These are phyloP conservation scores for Aspergillus funiculosus DNA, from an alignment of 495 filamentous ascomycete species.

Conservation along the genomic window DNA sequence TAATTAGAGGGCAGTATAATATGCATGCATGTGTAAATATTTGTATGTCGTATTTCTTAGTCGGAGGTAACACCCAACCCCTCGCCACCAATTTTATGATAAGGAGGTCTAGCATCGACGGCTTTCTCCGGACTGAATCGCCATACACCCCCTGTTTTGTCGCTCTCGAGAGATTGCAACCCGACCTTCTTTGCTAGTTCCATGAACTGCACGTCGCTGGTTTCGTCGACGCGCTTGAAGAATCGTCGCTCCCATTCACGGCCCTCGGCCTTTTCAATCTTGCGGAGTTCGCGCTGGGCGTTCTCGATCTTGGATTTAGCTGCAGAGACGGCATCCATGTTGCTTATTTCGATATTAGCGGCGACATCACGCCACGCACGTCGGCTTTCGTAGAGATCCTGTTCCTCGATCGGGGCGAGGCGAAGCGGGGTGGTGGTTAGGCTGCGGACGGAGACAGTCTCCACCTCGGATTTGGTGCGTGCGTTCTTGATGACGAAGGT, in stretches of 20 bases:
- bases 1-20: too few species aligned
- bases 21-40: too few species aligned
- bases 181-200: conserved; percentile 53
- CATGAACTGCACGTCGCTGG: conserved; percentile 52
- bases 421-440: conserved; percentile 60
- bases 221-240: conserved; percentile 55
- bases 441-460: conserved; percentile 60
- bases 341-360: conserved; percentile 65
- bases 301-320: conserved; percentile 92
- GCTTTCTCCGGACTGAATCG: conserved; percentile 68
- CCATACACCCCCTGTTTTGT: conserved; percentile 88
- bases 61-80: conserved; percentile 42
- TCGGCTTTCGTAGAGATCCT: conserved; percentile 82
- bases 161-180: conserved; percentile 55
- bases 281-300: conserved; percentile 77
- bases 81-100: conserved; percentile 36
- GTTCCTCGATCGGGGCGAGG: conserved; percentile 68
- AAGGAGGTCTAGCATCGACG: conserved; percentile 39
- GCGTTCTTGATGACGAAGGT: conserved; percentile 71
- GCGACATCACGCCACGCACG: conserved; percentile 87
- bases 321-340: conserved; percentile 70
- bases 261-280: conserved; percentile 70
- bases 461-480: conserved; percentile 62
- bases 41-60: too few species aligned
- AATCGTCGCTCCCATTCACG: conserved; percentile 80